phyloP scores from a whole-genome alignment of 1,284 basidiomycete genomes.

The Cystobasidium sp. region DNA sequence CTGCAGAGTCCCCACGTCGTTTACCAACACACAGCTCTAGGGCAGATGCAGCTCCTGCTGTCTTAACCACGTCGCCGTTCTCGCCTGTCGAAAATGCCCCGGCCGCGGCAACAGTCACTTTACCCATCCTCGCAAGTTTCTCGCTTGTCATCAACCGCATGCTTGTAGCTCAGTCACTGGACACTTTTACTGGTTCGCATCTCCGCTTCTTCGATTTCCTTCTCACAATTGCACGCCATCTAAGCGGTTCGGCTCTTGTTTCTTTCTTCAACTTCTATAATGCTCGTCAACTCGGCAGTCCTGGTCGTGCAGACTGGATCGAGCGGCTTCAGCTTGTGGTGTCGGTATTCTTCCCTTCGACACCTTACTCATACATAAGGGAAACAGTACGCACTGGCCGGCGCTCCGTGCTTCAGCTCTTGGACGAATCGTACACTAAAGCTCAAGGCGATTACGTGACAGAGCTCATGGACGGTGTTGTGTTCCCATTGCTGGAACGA shows the following conservation, averaged over 20 bases:
- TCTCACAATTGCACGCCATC: constrained; percentile 44
- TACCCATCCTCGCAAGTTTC: constrained; percentile 57
- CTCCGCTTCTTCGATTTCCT: constrained; percentile 45
- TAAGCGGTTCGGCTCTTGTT: constrained; percentile 52
- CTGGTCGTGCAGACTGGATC: constrained; percentile 60
- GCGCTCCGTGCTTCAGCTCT: constrained; percentile 56
- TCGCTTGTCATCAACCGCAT: constrained; percentile 46
- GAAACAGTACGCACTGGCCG: constrained; percentile 49
- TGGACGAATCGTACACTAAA: constrained; percentile 58
- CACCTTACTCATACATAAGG: constrained; percentile 46
- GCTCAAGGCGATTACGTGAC: constrained; percentile 58
- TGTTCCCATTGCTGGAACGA: constrained; percentile 59
- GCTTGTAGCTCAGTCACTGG: constrained; percentile 31
- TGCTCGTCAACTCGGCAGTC: constrained; percentile 59
- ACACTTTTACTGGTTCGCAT: constrained; percentile 41
- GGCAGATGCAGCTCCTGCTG: constrained; percentile 24
- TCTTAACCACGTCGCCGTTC: constrained; percentile 51
- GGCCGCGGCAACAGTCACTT: constrained; percentile 45
- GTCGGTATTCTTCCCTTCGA: constrained; percentile 48
- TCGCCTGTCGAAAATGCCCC: constrained; percentile 6
- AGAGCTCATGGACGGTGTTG: constrained; percentile 57
- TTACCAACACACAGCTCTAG: constrained; percentile 49
- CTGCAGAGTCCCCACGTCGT: constrained; percentile 22
- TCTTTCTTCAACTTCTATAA: constrained; percentile 60
- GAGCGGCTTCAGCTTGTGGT: constrained; percentile 55